Base-by-base conservation (phyloP, 2,329 filamentous ascomycete species). In the Corinectria fuckeliana region DNA sequence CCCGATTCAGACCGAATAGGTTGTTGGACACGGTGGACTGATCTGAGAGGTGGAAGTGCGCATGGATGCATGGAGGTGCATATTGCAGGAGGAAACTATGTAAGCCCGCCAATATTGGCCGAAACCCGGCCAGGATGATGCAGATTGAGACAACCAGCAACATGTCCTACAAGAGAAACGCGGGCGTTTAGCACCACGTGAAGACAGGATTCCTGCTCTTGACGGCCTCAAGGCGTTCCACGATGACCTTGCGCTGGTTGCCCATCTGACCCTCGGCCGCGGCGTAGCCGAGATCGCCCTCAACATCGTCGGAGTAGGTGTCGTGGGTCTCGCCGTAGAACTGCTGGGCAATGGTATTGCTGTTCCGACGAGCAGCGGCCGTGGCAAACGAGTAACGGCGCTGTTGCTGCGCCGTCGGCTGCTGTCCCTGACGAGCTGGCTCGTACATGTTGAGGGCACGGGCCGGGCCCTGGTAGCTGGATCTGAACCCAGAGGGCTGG, bases 161-260 rank as follows among this genome's bases (percentile, higher is more conserved):
- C 14, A 16, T 55, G 20, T 42, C 3, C 18, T 20, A 41, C 21
- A 52, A 36, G 47, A 28, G 10, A 39, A 49, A 25, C 38, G 47
- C n/a, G 34, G 57, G 42, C 47, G 60, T 57, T 80, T 80, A 98
- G 81, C 95, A 99, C 91, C 95, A 99, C 42, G 91, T 97, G 77
- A 99, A 99, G 28, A 99, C 93, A 2, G 95, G 95, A 73, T 96
- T 96, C 74, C 90, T 91, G 73, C 89, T 92, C 83, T 98, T 98
- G 62, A 99, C 95, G 60, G 94, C 91, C 81, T 99, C 95, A 58
- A 99, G 79, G 63, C 95, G 84, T 81, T 99, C 95, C 47, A 99
- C 93, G 81, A 99, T 98, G 47, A 99, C 95, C 77, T 95, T 96
- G 69, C 93, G 86, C 74, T 91, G 88, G 71, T 93, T 91, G 11